Percentiles rank a stretch among this genome's conserved stretches.
These are phyloP conservation scores for Suhomyces chickasaworum DNA, from an alignment of 1,139 yeast species.

Conservation along the genomic window DNA sequence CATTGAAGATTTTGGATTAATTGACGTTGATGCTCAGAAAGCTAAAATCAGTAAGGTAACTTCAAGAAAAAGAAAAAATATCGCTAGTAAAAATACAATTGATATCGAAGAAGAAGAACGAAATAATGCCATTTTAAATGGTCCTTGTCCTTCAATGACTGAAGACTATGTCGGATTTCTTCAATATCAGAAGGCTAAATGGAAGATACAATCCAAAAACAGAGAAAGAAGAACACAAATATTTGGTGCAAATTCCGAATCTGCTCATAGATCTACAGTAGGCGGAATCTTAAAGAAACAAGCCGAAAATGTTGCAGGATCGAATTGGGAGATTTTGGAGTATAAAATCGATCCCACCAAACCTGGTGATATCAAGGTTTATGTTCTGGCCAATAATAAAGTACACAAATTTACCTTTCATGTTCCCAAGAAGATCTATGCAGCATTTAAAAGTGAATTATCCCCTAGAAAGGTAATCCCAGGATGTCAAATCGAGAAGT, in stretches of 20 bases:
- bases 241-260: conserved; percentile 66
- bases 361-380: conserved; percentile 79
- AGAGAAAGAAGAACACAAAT: conserved; percentile 71
- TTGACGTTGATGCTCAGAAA: conserved; percentile 25
- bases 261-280: conserved; percentile 53
- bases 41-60: conserved; percentile 55
- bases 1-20: conserved; percentile 73
- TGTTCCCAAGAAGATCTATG: conserved; percentile 71
- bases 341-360: conserved; percentile 56
- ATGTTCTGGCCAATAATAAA: conserved; percentile 67
- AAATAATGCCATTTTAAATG: conserved; percentile 48
- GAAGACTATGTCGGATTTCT: conserved; percentile 80
- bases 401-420: conserved; percentile 73
- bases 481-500: conserved; percentile 61
- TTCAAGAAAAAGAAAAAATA: conserved; percentile 39
- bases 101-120: conserved; percentile 48
- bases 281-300: conserved; percentile 73
- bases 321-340: conserved; percentile 85
- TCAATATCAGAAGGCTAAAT: conserved; percentile 76
- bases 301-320: conserved; percentile 74
- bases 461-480: conserved; percentile 49
- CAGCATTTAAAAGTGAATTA: conserved; percentile 59
- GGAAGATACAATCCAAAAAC: conserved; percentile 75
- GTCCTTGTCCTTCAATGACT: conserved; percentile 68
- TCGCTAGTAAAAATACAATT: conserved; percentile 23